Percentiles rank a stretch among this genome's conserved stretches.
phyloP scores from a whole-genome alignment of 306 rosid genomes.

The Lablab purpureus region DNA sequence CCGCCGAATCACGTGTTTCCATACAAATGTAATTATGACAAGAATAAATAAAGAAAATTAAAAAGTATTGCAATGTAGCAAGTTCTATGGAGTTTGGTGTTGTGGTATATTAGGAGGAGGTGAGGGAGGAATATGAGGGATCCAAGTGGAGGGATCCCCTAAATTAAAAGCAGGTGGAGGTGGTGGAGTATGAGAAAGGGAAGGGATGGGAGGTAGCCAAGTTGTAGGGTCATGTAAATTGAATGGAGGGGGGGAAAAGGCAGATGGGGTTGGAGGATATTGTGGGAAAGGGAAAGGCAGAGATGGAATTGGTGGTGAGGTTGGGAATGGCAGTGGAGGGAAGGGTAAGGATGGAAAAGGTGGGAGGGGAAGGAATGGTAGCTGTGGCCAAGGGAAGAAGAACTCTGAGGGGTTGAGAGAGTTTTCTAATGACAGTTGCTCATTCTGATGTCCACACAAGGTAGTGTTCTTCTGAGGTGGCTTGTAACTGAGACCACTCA shows the following conservation, averaged over 20 bases:
- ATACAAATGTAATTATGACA: conserved; percentile 17
- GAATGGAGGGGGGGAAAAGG: conserved; percentile 45
- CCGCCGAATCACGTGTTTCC: background rate
- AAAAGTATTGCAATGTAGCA: background rate
- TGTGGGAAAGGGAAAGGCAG: conserved; percentile 37
- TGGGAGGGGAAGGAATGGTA: conserved; percentile 48
- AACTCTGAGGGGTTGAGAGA: conserved; percentile 59
- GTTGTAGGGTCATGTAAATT: conserved; percentile 31
- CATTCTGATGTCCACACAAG: conserved; percentile 51
- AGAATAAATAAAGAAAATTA: conserved; percentile 1
- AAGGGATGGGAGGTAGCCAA: conserved; percentile 39
- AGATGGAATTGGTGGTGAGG: conserved; percentile 18
- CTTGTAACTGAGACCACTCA: conserved; percentile 63
- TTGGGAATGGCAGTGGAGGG: conserved; percentile 20
- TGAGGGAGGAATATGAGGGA: conserved; percentile 55
- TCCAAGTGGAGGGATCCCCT: conserved; percentile 67
- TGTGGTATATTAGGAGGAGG: conserved; percentile 52
- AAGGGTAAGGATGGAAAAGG: conserved; percentile 33
- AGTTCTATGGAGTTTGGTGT: conserved; percentile 51
- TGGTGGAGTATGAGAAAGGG: conserved; percentile 54
- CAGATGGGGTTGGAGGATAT: conserved; percentile 44
- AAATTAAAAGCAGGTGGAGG: conserved; percentile 55
- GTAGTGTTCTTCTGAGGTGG: conserved; percentile 60
- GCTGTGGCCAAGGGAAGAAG: conserved; percentile 57
- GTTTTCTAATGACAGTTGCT: background rate